A percentile compares a stretch with the other conserved stretches of the same genome.
These are phyloP conservation scores for Gyromitra esculenta DNA, from an alignment of 2,329 filamentous ascomycete species.

Conservation along the genomic window DNA sequence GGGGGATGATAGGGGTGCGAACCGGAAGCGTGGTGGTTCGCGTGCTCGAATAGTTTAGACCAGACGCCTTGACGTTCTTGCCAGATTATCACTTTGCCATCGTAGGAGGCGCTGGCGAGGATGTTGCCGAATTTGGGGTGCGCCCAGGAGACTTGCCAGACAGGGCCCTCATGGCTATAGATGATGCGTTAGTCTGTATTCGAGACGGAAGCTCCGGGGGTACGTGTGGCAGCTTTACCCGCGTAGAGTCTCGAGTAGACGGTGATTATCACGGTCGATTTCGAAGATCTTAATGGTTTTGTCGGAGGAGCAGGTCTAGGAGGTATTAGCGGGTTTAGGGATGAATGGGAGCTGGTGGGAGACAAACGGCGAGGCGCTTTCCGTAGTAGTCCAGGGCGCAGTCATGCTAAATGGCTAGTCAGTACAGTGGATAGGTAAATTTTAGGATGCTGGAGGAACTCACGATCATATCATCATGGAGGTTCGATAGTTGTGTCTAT, in stretches of 20 bases:
- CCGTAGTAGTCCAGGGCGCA: slow-evolving; percentile 99
- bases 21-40: slow-evolving; percentile 58
- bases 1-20: slow-evolving; percentile 51
- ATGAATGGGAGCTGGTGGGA: slow-evolving; percentile 3
- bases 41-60: slow-evolving; percentile 57
- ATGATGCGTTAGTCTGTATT: slow-evolving; percentile 52
- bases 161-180: slow-evolving; percentile 87
- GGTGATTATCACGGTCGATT: slow-evolving; percentile 90
- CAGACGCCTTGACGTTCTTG: slow-evolving; percentile 73
- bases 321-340: slow-evolving; percentile 2
- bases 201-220: background rate
- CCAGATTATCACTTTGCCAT: slow-evolving; percentile 99
- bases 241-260: slow-evolving; percentile 90
- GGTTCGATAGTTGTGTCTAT: slow-evolving; percentile 54
- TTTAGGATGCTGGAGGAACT: slow-evolving; percentile 61
- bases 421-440: slow-evolving; percentile 41
- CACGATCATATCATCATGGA: slow-evolving; percentile 99
- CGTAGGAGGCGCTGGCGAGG: slow-evolving; percentile 92
- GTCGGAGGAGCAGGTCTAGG: slow-evolving; percentile 87
- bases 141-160: slow-evolving; percentile 98
- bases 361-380: slow-evolving; percentile 75
- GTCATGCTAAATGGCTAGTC: slow-evolving; percentile 75
- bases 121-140: slow-evolving; percentile 99
- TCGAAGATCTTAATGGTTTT: slow-evolving; percentile 99
- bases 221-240: slow-evolving; percentile 68